Conservation (phyloP, 495 filamentous ascomycete species). For the Talaromyces borbonicus region DNA sequence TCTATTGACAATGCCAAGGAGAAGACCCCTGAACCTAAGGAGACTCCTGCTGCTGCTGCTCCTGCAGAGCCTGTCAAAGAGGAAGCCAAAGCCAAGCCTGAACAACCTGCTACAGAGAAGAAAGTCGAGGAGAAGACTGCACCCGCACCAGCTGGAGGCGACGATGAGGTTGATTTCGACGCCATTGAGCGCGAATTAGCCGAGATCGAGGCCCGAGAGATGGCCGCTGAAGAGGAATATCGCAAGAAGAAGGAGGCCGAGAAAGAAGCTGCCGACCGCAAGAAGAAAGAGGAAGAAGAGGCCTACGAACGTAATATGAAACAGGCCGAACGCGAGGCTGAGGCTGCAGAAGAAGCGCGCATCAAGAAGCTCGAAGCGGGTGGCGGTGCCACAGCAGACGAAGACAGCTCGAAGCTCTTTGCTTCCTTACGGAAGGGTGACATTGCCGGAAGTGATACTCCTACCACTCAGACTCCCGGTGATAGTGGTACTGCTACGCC, state of each 20-base stretch:
- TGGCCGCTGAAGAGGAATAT: slow-evolving; percentile 49
- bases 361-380: slow-evolving; percentile 34
- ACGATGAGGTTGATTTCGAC: slow-evolving; percentile 43
- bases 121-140: slow-evolving; percentile 35
- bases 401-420: slow-evolving; percentile 41
- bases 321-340: slow-evolving; percentile 47
- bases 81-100: slow-evolving; percentile 9
- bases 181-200: slow-evolving; percentile 42
- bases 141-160: slow-evolving; percentile 22
- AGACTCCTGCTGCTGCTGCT: slow-evolving; percentile 15
- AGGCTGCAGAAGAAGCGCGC: slow-evolving; percentile 44
- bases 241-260: slow-evolving; percentile 49
- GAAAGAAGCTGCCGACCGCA: slow-evolving; percentile 52
- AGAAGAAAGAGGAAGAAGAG: slow-evolving; percentile 42
- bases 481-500: slow-evolving; percentile 49
- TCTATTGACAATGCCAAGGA: slow-evolving; percentile 28
- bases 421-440: slow-evolving; percentile 47
- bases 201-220: slow-evolving; percentile 50
- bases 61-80: slow-evolving; percentile 6
- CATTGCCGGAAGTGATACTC: slow-evolving; percentile 33
- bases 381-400: slow-evolving; percentile 24
- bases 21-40: slow-evolving; percentile 28
- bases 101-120: slow-evolving; percentile 1
- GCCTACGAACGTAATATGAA: slow-evolving; percentile 46
- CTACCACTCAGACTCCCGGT: slow-evolving; percentile 29